Base-by-base conservation (phyloP, 306 rosid species). In the Leucaena leucocephala region DNA sequence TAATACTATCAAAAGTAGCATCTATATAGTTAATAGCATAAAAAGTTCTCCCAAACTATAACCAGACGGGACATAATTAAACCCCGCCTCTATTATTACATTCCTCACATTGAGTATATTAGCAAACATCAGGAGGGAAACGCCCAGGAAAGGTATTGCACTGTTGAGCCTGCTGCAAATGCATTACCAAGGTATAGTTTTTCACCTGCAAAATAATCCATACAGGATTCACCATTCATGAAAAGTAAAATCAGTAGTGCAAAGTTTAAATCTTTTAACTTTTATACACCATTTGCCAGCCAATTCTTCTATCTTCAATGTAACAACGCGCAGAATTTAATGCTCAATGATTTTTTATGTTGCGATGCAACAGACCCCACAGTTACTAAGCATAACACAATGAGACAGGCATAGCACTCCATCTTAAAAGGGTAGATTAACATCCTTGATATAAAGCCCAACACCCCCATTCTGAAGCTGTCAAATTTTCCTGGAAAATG, bases 181-280 rank as follows among this genome's bases (percentile, higher is more conserved):
- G 98, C 98, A 95, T 95, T 61, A 91, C 81, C 92, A 95, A 83
- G 16, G 94, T 94, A 79, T 95, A 95, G 83, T 95, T 95, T 80
- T 91, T 90, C 76, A 93, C 79, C 99, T 95, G 93, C 70, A 74
- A 87, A 48, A 64, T 81, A 84, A 75, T 74, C 68, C 50, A 38
- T 16, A 54, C 22, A n/a, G 17, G 42, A 79, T 19, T 44, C 10
- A 81, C 84, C 81, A 71, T 11, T 64, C 70, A 49, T 46, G 33
- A 55, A 80, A 50, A 45, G 42, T 45, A 46, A 0, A 61, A 36
- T 17, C 4, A 36, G 9, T 12, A n/a, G 39, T 61, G 38, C 40
- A 77, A 64, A 58, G n/a, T 55, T 68, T 70, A 54, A 8, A 67
- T 44, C 59, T 70, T 7, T 27, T 27, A 59, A 67, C 34, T 14